Evolutionary conservation across 2,329 filamentous ascomycete species (phyloP).

Genomic region (Pezicula radicicola): DNA sequence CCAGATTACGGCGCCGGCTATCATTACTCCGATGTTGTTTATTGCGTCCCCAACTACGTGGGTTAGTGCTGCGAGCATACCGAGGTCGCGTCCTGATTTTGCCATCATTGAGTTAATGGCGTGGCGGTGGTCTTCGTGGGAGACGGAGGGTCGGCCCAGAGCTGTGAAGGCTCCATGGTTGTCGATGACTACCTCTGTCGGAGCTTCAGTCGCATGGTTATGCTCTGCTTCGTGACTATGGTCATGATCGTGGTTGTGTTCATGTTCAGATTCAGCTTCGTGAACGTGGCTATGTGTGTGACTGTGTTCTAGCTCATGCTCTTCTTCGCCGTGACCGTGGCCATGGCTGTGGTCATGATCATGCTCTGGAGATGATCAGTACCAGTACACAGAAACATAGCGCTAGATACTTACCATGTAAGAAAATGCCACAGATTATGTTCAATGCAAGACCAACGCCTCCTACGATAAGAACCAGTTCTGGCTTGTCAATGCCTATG

Average conservation of each 20-base stretch:
- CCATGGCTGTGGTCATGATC: constrained; percentile 22
- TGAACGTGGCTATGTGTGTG: background rate
- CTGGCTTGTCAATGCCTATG: constrained; percentile 60
- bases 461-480: constrained; percentile 67
- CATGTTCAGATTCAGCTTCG: background rate
- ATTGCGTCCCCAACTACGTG: constrained; percentile 71
- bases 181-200: constrained; percentile 4
- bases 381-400: constrained; percentile 73
- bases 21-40: constrained; percentile 75
- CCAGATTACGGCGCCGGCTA: constrained; percentile 69
- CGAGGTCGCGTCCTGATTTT: constrained; percentile 53
- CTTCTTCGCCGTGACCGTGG: constrained; percentile 8
- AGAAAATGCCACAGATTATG: constrained; percentile 59
- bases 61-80: constrained; percentile 66
- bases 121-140: constrained; percentile 51
- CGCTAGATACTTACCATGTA: constrained; percentile 51
- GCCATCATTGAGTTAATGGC: constrained; percentile 21
- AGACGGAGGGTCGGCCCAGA: background rate
- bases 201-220: background rate
- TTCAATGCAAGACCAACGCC: constrained; percentile 66
- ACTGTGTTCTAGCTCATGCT: background rate
- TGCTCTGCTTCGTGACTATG: background rate
- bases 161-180: background rate
- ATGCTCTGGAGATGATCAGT: constrained; percentile 24
- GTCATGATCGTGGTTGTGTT: background rate